Percentiles rank a stretch among this genome's conserved stretches.
Conservation (phyloP, 2,329 filamentous ascomycete species). For the Scortechinia acanthostroma region DNA sequence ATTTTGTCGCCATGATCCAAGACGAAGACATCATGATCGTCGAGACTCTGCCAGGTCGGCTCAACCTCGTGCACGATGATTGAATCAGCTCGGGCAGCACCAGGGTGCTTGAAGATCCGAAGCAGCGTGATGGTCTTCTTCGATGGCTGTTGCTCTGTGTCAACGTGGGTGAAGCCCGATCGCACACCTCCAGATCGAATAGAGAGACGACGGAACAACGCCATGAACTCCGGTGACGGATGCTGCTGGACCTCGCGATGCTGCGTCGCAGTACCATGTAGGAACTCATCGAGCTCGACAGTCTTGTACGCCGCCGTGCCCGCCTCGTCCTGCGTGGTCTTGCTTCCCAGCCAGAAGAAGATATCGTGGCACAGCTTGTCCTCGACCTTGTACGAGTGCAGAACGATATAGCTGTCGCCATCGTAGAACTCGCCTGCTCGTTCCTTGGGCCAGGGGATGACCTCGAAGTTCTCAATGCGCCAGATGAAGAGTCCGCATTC, state of each 20-base stretch:
- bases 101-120: slow-evolving; percentile 54
- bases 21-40: slow-evolving; percentile 61
- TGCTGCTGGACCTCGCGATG: slow-evolving; percentile 55
- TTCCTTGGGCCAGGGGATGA: slow-evolving; percentile 49
- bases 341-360: slow-evolving; percentile 63
- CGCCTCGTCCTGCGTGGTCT: slow-evolving; percentile 63
- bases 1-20: slow-evolving; percentile 57
- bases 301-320: slow-evolving; percentile 67
- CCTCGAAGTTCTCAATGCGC: slow-evolving; percentile 63
- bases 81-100: slow-evolving; percentile 31
- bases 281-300: slow-evolving; percentile 62
- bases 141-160: slow-evolving; percentile 32
- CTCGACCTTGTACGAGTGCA: slow-evolving; percentile 47
- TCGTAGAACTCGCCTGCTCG: slow-evolving; percentile 56
- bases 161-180: slow-evolving; percentile 59
- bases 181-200: slow-evolving; percentile 52
- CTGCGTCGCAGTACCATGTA: slow-evolving; percentile 53
- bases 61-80: slow-evolving; percentile 58
- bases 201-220: slow-evolving; percentile 50
- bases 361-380: slow-evolving; percentile 51
- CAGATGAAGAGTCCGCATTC: slow-evolving; percentile 49
- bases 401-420: slow-evolving; percentile 62
- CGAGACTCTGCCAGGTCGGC: slow-evolving; percentile 51
- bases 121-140: slow-evolving; percentile 41
- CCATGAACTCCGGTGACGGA: slow-evolving; percentile 51